A percentile compares a stretch with the other conserved stretches of the same genome.
These are phyloP conservation scores for Biscutella laevigata DNA, from an alignment of 441 rosid genomes.

Conservation along the genomic window DNA sequence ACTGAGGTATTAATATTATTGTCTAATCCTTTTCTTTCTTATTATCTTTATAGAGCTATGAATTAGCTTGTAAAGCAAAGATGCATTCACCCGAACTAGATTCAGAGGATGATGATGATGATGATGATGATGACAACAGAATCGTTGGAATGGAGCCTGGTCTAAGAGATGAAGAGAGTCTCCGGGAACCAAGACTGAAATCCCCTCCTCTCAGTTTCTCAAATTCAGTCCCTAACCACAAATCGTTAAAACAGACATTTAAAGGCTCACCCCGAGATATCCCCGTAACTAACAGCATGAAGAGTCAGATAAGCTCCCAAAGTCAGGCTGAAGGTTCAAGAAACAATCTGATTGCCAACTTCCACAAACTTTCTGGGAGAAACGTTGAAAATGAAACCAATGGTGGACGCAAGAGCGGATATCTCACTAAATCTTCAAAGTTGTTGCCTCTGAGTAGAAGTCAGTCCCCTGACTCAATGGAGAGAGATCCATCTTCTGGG, in stretches of 20 bases:
- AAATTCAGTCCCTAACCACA: slow-evolving; percentile 30
- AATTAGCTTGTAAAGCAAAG: slow-evolving; percentile 29
- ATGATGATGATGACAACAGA: slow-evolving; percentile 20
- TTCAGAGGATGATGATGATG: slow-evolving; percentile 30
- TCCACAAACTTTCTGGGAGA: slow-evolving; percentile 25
- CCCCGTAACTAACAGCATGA: slow-evolving; percentile 29
- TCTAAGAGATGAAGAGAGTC: slow-evolving; percentile 33
- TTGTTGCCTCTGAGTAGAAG: slow-evolving; percentile 25
- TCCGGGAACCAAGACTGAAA: slow-evolving; percentile 33
- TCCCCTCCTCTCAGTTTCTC: slow-evolving; percentile 29
- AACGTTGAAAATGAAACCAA: slow-evolving; percentile 26
- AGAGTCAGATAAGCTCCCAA: slow-evolving; percentile 35
- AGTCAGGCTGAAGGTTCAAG: slow-evolving; percentile 36
- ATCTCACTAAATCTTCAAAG: slow-evolving; percentile 35
- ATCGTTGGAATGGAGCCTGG: slow-evolving; percentile 34
- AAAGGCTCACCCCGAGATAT: slow-evolving; percentile 39
- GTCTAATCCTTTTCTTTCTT: not conserved
- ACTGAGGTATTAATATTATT: not conserved
- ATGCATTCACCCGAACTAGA: slow-evolving; percentile 33
- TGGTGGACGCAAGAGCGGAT: slow-evolving; percentile 33
- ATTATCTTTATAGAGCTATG: slow-evolving; percentile 39
- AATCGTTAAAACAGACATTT: slow-evolving; percentile 29
- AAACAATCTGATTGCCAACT: slow-evolving; percentile 31
- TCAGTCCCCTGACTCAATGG: slow-evolving; percentile 33
- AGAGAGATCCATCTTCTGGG: slow-evolving; percentile 36